phyloP scores from a whole-genome alignment of 2,329 filamentous ascomycete genomes.

The Juglanconis sp. region DNA sequence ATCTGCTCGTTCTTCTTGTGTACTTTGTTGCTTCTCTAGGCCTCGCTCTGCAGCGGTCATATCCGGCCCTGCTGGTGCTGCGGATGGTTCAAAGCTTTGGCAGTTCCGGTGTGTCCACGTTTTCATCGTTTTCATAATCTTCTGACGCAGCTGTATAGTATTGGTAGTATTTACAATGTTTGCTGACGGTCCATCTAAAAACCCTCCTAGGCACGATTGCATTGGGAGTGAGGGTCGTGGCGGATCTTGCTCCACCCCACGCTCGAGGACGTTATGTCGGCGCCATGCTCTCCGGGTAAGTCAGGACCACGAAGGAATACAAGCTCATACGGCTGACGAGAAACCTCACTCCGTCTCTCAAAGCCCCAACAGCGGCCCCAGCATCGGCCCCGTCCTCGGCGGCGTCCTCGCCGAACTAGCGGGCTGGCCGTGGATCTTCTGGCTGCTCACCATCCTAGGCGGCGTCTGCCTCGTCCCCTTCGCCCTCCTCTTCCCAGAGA shows the following conservation, averaged over 20 bases:
- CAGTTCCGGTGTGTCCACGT: not conserved
- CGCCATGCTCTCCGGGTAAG: not conserved
- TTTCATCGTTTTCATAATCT: not conserved
- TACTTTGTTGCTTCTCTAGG: not conserved
- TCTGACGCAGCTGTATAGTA: too few relatives aligned
- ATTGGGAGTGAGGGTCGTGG: not conserved
- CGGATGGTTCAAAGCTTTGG: conserved; percentile 4
- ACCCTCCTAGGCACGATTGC: not conserved
- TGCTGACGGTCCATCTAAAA: not conserved
- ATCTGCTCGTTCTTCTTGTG: not conserved
- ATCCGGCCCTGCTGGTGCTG: not conserved
- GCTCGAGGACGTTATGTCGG: not conserved
- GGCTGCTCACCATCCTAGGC: conserved; percentile 34
- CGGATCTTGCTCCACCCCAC: not conserved
- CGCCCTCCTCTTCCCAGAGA: conserved; percentile 28
- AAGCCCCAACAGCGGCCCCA: conserved; percentile 3
- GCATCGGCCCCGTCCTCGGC: conserved; percentile 31
- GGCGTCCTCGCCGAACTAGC: conserved; percentile 30
- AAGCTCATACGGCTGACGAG: not conserved
- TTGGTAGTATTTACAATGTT: too few relatives aligned
- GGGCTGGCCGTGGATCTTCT: conserved; percentile 39
- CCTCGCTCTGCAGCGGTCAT: not conserved
- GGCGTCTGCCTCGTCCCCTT: conserved; percentile 21
- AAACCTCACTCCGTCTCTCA: not conserved
- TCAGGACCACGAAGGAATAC: not conserved